Percentiles rank a stretch among this genome's conserved stretches.
Conservation (phyloP, 2,329 filamentous ascomycete species). For the Fusarium begoniae region DNA sequence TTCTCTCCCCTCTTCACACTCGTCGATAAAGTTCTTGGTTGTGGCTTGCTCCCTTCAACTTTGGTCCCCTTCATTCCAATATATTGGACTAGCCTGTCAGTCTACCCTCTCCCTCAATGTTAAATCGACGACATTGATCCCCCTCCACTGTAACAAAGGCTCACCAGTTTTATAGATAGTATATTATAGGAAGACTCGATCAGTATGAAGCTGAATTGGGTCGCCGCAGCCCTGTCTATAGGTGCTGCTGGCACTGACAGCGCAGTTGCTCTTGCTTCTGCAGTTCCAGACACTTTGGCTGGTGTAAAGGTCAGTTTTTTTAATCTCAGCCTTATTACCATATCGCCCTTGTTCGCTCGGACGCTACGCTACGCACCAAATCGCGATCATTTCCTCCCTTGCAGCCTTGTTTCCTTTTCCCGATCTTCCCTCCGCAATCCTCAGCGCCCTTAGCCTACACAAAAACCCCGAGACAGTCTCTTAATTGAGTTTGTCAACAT, state of each 20-base stretch:
- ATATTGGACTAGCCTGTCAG: conserved; percentile 24
- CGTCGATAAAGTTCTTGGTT: not conserved
- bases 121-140: not conserved
- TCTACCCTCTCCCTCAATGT: not conserved
- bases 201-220: conserved; percentile 48
- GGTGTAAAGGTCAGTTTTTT: conserved; percentile 25
- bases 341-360: not conserved
- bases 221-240: conserved; percentile 46
- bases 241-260: conserved; percentile 44
- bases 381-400: not conserved
- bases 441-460: not conserved
- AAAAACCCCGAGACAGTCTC: not conserved
- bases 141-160: not conserved
- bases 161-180: not conserved
- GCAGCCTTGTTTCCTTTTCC: not conserved
- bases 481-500: not conserved
- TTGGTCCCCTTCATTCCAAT: conserved; percentile 1
- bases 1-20: not conserved
- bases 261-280: conserved; percentile 10
- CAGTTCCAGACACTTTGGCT: conserved; percentile 8
- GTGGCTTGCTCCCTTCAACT: not conserved
- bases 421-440: not conserved
- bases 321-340: not conserved
- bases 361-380: not conserved
- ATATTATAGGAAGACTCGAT: not conserved